A percentile compares a stretch with the other conserved stretches of the same genome.
These are phyloP conservation scores for Dactylellina sp. DNA, from an alignment of 2,329 filamentous ascomycete genomes.

Conservation along the genomic window DNA sequence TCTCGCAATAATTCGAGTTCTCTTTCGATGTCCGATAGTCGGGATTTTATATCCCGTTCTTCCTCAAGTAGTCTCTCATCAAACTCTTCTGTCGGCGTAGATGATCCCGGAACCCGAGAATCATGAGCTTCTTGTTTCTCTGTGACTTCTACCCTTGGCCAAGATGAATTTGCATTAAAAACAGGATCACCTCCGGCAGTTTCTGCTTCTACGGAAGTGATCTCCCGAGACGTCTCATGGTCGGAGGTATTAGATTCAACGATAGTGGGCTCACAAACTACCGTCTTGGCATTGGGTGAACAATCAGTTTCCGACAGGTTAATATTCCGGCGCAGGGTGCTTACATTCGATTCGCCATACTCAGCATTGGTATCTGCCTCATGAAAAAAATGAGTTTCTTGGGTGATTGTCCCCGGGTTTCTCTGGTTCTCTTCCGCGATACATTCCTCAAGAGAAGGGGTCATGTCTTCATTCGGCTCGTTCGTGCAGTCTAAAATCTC, in stretches of 20 bases:
- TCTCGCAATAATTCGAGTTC: constrained; percentile 15
- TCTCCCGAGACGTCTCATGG: background rate
- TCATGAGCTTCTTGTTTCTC: background rate
- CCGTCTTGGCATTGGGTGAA: too few species aligned
- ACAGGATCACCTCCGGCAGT: background rate
- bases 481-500: background rate
- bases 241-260: background rate
- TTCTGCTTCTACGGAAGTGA: constrained; percentile 2
- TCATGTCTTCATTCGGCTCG: background rate
- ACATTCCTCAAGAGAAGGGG: background rate
- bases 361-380: too few species aligned
- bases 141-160: background rate
- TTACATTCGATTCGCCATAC: too few species aligned
- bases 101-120: background rate
- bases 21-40: constrained; percentile 8
- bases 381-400: too few species aligned
- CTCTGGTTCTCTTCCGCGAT: background rate
- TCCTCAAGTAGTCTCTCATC: constrained; percentile 4
- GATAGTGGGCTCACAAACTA: too few species aligned
- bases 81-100: background rate
- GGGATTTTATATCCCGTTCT: background rate
- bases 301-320: too few species aligned
- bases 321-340: too few species aligned
- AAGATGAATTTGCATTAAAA: background rate
- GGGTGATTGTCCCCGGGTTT: background rate